Evolutionary conservation across 805 yeast genomes (phyloP).

Genomic region (Metschnikowia picachoensis): DNA sequence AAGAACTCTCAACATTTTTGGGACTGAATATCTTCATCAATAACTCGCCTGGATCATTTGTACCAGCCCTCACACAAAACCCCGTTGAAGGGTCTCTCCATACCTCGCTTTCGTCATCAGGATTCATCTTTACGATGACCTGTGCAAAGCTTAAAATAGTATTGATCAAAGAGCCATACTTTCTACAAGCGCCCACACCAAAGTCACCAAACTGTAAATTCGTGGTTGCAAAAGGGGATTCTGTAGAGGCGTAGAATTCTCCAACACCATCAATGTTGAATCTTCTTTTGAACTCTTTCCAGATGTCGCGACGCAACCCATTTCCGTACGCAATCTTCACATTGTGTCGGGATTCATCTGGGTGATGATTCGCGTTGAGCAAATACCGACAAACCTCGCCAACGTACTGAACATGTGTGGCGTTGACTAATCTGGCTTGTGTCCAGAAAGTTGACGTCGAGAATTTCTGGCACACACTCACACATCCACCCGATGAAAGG

Average conservation of each 20-base stretch:
- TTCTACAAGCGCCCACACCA: constrained; percentile 87
- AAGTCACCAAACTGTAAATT: constrained; percentile 70
- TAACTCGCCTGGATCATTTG: constrained; percentile 81
- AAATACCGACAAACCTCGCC: constrained; percentile 93
- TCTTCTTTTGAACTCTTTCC: constrained; percentile 74
- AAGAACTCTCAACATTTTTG: constrained; percentile 63
- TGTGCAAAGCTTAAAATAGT: constrained; percentile 50
- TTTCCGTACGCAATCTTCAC: constrained; percentile 81
- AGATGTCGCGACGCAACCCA: constrained; percentile 84
- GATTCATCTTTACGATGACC: constrained; percentile 68
- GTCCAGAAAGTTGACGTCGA: constrained; percentile 87
- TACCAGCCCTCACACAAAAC: constrained; percentile 48
- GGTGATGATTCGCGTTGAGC: constrained; percentile 59
- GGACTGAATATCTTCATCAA: constrained; percentile 69
- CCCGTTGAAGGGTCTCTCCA: constrained; percentile 68
- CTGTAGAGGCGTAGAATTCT: constrained; percentile 93
- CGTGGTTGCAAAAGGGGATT: constrained; percentile 85
- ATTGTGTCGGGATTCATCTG: constrained; percentile 59
- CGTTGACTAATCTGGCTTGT: constrained; percentile 64
- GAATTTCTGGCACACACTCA: constrained; percentile 76
- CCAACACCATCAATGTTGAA: constrained; percentile 75
- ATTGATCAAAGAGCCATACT: constrained; percentile 62
- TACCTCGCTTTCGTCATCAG: constrained; percentile 68
- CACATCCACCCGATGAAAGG: constrained; percentile 60
- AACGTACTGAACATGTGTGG: constrained; percentile 87